Conservation (phyloP, 2,329 filamentous ascomycete genomes). For the Phoma sp. region DNA sequence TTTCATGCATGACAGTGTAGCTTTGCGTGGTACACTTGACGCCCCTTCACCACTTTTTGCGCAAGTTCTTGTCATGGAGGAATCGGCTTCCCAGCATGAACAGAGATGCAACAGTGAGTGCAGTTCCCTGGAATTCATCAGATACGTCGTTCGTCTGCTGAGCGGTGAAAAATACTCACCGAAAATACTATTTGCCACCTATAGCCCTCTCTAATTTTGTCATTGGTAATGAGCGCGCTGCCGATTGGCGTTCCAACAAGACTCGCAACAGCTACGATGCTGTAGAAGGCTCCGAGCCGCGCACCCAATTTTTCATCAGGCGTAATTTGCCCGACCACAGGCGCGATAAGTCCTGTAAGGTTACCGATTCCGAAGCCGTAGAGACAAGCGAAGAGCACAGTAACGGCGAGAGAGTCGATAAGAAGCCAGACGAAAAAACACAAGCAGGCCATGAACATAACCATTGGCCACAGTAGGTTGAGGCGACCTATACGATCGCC, state of each 20-base stretch:
- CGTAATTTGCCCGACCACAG: conserved; percentile 72
- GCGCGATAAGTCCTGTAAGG: conserved; percentile 67
- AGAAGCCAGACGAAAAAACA: conserved; percentile 64
- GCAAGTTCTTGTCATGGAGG: conserved; percentile 19
- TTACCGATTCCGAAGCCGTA: conserved; percentile 74
- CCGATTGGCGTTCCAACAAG: conserved; percentile 72
- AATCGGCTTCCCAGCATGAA: conserved; percentile 32
- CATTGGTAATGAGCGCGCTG: conserved; percentile 50
- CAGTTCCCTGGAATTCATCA: no score
- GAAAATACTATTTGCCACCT: conserved; percentile 34
- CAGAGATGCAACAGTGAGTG: conserved; percentile 19
- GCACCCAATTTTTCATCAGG: conserved; percentile 73
- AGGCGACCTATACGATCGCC: conserved; percentile 62
- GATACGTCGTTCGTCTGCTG: neutral
- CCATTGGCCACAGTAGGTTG: conserved; percentile 61
- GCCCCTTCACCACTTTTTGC: conserved; percentile 19
- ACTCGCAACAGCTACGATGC: conserved; percentile 66
- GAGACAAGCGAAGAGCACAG: conserved; percentile 69
- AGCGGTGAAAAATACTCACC: conserved; percentile 25
- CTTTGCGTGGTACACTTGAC: neutral
- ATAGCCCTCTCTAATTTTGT: conserved; percentile 28
- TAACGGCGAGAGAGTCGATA: conserved; percentile 56
- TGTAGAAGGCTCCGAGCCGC: conserved; percentile 68
- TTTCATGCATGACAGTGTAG: no score
- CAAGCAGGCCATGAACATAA: conserved; percentile 50